Percentiles rank a stretch among this genome's conserved stretches.
Evolutionary conservation across 208 protist species (phyloP).

Genomic region (Leishmania mexicana): DNA sequence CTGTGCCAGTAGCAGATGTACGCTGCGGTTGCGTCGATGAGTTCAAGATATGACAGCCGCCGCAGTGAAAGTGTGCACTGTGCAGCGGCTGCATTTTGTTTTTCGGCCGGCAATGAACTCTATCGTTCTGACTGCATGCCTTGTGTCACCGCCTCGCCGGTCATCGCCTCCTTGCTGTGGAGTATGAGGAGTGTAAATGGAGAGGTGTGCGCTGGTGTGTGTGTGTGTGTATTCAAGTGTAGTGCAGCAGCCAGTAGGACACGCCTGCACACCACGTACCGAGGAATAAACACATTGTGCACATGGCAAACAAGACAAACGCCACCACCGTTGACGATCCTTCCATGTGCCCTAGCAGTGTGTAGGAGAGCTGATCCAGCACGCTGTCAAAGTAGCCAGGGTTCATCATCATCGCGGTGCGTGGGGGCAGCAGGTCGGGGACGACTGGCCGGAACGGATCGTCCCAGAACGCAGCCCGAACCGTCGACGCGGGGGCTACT

Average conservation of each 20-base stretch:
- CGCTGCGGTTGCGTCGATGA: not conserved
- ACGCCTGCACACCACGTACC: conserved; percentile 20
- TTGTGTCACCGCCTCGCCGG: not conserved
- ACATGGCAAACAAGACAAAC: conserved; percentile 19
- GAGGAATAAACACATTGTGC: conserved; percentile 14
- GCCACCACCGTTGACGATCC: conserved; percentile 14
- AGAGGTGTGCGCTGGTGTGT: not conserved
- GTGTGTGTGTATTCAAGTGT: conserved; percentile 1
- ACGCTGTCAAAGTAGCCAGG: conserved; percentile 56
- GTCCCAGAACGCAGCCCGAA: conserved; percentile 31
- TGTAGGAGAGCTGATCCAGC: conserved; percentile 26
- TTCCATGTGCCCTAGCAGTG: conserved; percentile 29
- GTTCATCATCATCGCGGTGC: conserved; percentile 52
- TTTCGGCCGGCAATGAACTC: not conserved
- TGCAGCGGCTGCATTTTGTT: not conserved
- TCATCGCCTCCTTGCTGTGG: not conserved
- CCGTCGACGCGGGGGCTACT: conserved; percentile 16
- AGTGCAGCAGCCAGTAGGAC: conserved; percentile 16
- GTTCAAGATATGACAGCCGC: not conserved
- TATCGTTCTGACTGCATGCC: not conserved
- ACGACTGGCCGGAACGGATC: conserved; percentile 49
- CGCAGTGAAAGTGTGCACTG: not conserved
- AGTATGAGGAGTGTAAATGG: not conserved
- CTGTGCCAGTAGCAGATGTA: not conserved
- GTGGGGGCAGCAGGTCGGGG: conserved; percentile 38